phyloP scores from a whole-genome alignment of 2,329 filamentous ascomycete species.

The Colletotrichum horii region DNA sequence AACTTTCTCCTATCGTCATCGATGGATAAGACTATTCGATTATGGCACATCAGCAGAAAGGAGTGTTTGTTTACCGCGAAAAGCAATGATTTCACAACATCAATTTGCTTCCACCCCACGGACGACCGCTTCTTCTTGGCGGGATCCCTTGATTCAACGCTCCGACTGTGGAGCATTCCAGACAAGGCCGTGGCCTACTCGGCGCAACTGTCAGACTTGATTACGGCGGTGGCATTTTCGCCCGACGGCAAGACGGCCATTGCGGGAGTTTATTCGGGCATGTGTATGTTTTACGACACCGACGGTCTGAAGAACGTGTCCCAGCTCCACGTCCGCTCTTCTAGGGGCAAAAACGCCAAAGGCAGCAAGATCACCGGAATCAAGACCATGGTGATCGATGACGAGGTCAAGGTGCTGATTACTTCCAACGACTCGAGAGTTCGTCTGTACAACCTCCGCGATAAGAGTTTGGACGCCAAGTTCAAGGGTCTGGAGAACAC shows the following conservation, averaged over 20 bases:
- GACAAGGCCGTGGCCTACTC: constrained; percentile 92
- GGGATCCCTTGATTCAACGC: constrained; percentile 85
- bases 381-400: constrained; percentile 70
- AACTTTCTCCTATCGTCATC: constrained; percentile 95
- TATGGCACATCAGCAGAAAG: constrained; percentile 87
- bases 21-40: constrained; percentile 95
- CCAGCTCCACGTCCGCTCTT: constrained; percentile 92
- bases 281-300: constrained; percentile 91
- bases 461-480: constrained; percentile 86
- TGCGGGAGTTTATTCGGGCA: constrained; percentile 82
- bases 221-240: constrained; percentile 92
- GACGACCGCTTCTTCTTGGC: constrained; percentile 98
- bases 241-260: constrained; percentile 91
- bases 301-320: constrained; percentile 84
- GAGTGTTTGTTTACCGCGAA: constrained; percentile 95
- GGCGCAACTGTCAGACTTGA: constrained; percentile 79
- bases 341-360: constrained; percentile 90
- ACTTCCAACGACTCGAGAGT: constrained; percentile 95
- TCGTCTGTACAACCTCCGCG: constrained; percentile 85
- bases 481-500: constrained; percentile 91
- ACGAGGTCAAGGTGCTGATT: constrained; percentile 82
- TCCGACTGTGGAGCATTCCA: constrained; percentile 95
- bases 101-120: constrained; percentile 90
- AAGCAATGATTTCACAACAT: constrained; percentile 93
- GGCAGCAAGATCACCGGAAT: constrained; percentile 98